Conservation (phyloP, 2,329 filamentous ascomycete species). For the Colletotrichum karsti region DNA sequence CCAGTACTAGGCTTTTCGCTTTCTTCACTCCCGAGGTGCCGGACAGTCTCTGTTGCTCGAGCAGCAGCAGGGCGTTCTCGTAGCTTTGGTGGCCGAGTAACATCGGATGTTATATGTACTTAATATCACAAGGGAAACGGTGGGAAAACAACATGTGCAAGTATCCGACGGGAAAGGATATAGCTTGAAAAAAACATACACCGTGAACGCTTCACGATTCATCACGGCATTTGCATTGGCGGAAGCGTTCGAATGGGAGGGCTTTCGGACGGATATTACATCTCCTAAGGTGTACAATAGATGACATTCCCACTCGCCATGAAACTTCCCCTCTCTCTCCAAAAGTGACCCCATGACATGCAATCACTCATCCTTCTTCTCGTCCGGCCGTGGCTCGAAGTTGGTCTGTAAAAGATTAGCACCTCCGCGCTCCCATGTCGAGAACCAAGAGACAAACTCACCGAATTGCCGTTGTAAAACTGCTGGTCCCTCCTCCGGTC, state of each 20-base stretch:
- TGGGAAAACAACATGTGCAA: too few relatives aligned
- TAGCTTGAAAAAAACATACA: background rate
- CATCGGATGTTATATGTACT: slow-evolving; percentile 11
- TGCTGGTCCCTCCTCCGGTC: slow-evolving; percentile 69
- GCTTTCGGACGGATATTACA: slow-evolving; percentile 13
- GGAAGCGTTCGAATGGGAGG: slow-evolving; percentile 2
- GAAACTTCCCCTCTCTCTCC: background rate
- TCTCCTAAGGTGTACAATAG: slow-evolving; percentile 30
- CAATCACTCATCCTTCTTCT: slow-evolving; percentile 46
- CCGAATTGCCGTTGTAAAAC: slow-evolving; percentile 92
- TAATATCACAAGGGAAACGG: slow-evolving; percentile 11
- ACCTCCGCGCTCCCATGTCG: background rate
- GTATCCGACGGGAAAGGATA: background rate
- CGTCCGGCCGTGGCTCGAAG: slow-evolving; percentile 72
- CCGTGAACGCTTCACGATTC: background rate
- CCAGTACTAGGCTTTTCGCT: slow-evolving; percentile 65
- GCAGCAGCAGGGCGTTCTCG: background rate
- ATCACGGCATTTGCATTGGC: slow-evolving; percentile 9
- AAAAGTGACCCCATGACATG: background rate
- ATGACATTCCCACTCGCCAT: slow-evolving; percentile 26
- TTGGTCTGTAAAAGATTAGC: slow-evolving; percentile 62
- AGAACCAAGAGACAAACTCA: slow-evolving; percentile 52
- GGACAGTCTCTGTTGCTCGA: background rate
- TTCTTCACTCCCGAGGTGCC: background rate
- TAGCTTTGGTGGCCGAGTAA: background rate